phyloP scores from a whole-genome alignment of 2,329 filamentous ascomycete species.

The Triangularia verruculosa region DNA sequence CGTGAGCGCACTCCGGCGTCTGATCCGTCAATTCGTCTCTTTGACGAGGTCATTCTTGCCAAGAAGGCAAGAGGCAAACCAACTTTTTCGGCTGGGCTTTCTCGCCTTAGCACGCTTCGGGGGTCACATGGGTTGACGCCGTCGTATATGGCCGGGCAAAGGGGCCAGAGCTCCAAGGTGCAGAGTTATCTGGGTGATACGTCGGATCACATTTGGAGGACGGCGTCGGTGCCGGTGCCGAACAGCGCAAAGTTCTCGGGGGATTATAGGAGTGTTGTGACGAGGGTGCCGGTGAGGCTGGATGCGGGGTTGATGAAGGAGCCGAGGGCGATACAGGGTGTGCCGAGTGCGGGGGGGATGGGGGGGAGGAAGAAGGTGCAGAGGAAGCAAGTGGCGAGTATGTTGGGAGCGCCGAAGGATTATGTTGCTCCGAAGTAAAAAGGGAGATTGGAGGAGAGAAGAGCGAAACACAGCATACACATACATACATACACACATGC shows the following conservation, averaged over 20 bases:
- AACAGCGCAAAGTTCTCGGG: constrained; percentile 60
- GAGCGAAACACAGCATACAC: too few relatives aligned
- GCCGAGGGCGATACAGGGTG: constrained; percentile 82
- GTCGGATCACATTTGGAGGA: constrained; percentile 77
- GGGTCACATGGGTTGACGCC: constrained; percentile 52
- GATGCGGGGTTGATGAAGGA: constrained; percentile 89
- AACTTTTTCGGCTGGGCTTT: constrained; percentile 62
- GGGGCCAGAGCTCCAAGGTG: constrained; percentile 37
- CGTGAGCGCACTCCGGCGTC: constrained; percentile 61
- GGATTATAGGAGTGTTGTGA: constrained; percentile 59
- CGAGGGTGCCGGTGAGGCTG: constrained; percentile 73
- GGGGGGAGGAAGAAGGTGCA: constrained; percentile 49
- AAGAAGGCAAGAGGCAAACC: constrained; percentile 68
- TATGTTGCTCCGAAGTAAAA: not conserved
- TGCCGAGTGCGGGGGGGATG: constrained; percentile 59
- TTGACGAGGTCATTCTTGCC: constrained; percentile 80
- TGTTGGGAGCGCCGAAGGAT: constrained; percentile 32
- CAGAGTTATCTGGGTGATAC: constrained; percentile 67
- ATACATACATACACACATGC: too few relatives aligned
- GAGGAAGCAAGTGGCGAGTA: constrained; percentile 52
- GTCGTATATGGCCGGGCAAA: constrained; percentile 36
- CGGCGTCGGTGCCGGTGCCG: constrained; percentile 58
- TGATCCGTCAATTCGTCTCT: constrained; percentile 68
- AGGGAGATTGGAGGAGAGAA: not conserved
- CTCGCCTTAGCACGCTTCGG: constrained; percentile 58